Conservation (phyloP, 2,329 filamentous ascomycete genomes). For the Phyllosticta ampelicida region DNA sequence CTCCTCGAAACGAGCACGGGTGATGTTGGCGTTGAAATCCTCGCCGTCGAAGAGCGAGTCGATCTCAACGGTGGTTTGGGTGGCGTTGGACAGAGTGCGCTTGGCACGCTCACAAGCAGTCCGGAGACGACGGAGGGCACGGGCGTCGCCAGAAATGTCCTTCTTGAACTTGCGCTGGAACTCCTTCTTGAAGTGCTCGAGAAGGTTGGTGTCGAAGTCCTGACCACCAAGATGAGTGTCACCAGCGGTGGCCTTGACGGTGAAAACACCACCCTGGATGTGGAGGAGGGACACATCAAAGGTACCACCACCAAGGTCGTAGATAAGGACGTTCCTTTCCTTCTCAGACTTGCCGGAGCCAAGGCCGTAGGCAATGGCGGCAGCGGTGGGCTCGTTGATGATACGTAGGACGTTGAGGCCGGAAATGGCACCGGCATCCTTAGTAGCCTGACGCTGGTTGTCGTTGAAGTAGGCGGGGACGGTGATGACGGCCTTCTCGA, state of each 20-base stretch:
- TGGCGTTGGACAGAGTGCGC: slow-evolving; percentile 94
- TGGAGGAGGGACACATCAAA: slow-evolving; percentile 99
- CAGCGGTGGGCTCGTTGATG: slow-evolving; percentile 99
- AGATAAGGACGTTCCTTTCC: slow-evolving; percentile 98
- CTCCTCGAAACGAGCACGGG: slow-evolving; percentile 97
- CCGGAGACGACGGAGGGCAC: slow-evolving; percentile 88
- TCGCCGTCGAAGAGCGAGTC: slow-evolving; percentile 97
- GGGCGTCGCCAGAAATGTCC: slow-evolving; percentile 63
- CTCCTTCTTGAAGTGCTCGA: slow-evolving; percentile 95
- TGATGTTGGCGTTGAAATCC: slow-evolving; percentile 95
- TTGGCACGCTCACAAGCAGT: slow-evolving; percentile 99
- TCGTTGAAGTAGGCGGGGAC: slow-evolving; percentile 99
- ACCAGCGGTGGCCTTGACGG: slow-evolving; percentile 95
- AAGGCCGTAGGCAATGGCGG: slow-evolving; percentile 96
- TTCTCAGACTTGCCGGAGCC: slow-evolving; percentile 90
- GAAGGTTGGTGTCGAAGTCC: slow-evolving; percentile 91
- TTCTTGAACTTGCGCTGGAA: slow-evolving; percentile 75
- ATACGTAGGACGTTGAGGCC: slow-evolving; percentile 98
- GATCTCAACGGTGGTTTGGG: slow-evolving; percentile 96
- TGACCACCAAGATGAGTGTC: slow-evolving; percentile 94
- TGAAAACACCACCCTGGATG: slow-evolving; percentile 99
- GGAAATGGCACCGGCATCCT: slow-evolving; percentile 95
- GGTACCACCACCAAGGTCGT: slow-evolving; percentile 99
- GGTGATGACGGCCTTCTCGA: slow-evolving; percentile 97
- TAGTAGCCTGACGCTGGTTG: slow-evolving; percentile 98